Conservation (phyloP, 2,329 filamentous ascomycete species). For the Tricladium varicosporioides region DNA sequence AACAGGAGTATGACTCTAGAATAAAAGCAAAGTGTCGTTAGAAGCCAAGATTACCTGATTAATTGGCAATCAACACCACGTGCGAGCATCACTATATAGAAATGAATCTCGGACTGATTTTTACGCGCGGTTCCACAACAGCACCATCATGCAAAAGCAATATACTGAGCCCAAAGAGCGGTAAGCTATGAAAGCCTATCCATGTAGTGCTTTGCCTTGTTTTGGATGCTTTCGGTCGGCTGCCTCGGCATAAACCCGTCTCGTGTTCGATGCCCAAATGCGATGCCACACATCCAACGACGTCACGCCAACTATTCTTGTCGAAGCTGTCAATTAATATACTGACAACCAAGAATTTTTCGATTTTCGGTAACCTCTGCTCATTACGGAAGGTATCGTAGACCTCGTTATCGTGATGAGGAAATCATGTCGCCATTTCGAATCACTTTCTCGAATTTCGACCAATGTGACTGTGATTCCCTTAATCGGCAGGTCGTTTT, state of each 20-base stretch:
- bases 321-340: neutral
- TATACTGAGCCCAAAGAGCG: neutral
- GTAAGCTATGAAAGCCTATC: neutral
- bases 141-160: neutral
- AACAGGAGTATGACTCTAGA: too few relatives aligned
- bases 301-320: neutral
- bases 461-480: neutral
- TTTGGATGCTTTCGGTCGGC: neutral
- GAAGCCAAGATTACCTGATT: neutral
- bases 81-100: neutral
- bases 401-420: neutral
- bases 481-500: neutral
- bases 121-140: neutral
- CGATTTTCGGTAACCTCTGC: neutral
- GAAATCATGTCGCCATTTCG: neutral
- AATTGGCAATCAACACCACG: neutral
- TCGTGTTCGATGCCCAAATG: neutral
- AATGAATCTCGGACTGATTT: neutral
- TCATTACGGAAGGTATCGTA: neutral
- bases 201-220: neutral
- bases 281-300: neutral
- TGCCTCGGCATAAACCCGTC: neutral
- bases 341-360: neutral
- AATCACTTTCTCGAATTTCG: neutral
- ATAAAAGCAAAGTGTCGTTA: neutral